Percentiles rank a stretch among this genome's conserved stretches.
phyloP scores from a whole-genome alignment of 805 yeast genomes.

The Saturnispora sekii region DNA sequence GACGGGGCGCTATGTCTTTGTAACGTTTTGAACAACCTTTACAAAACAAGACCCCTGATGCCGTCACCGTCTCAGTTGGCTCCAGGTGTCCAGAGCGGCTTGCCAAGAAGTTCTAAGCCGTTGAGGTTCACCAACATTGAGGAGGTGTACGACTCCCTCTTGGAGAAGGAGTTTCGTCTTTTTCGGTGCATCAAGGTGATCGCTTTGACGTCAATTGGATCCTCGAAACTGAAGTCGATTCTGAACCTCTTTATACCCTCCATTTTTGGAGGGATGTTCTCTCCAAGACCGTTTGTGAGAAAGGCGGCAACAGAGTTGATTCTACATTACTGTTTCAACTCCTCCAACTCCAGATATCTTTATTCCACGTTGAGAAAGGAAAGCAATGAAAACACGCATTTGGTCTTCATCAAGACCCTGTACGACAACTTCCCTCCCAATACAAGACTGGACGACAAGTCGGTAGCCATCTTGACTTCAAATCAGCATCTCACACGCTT shows the following conservation, averaged over 20 bases:
- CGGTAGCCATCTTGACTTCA: slow-evolving; percentile 20
- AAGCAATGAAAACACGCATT: slow-evolving; percentile 28
- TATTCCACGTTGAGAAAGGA: slow-evolving; percentile 21
- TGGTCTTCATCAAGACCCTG: slow-evolving; percentile 21
- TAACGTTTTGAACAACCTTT: slow-evolving; percentile 42
- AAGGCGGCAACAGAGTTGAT: slow-evolving; percentile 71
- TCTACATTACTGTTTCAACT: slow-evolving; percentile 41
- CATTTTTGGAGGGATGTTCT: slow-evolving; percentile 66
- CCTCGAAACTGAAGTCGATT: slow-evolving; percentile 50
- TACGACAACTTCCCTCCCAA: slow-evolving; percentile 16
- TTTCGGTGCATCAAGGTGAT: slow-evolving; percentile 76
- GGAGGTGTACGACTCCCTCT: slow-evolving; percentile 24
- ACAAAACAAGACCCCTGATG: slow-evolving; percentile 21
- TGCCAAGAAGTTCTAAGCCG: not conserved
- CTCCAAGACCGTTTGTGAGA: slow-evolving; percentile 73
- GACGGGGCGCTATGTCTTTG: slow-evolving; percentile 90
- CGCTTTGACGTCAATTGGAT: slow-evolving; percentile 62
- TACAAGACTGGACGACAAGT: slow-evolving; percentile 19
- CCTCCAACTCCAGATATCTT: slow-evolving; percentile 15
- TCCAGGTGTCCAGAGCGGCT: slow-evolving; percentile 11
- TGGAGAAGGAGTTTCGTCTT: slow-evolving; percentile 67
- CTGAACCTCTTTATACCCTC: slow-evolving; percentile 49
- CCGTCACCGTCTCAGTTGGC: slow-evolving; percentile 6
- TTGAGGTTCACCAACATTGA: slow-evolving; percentile 22
- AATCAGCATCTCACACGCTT: slow-evolving; percentile 21